Percentiles rank a stretch among this genome's conserved stretches.
These are phyloP conservation scores for Berkeleyomyces rouxiae DNA, from an alignment of 2,329 filamentous ascomycete species.

Conservation along the genomic window DNA sequence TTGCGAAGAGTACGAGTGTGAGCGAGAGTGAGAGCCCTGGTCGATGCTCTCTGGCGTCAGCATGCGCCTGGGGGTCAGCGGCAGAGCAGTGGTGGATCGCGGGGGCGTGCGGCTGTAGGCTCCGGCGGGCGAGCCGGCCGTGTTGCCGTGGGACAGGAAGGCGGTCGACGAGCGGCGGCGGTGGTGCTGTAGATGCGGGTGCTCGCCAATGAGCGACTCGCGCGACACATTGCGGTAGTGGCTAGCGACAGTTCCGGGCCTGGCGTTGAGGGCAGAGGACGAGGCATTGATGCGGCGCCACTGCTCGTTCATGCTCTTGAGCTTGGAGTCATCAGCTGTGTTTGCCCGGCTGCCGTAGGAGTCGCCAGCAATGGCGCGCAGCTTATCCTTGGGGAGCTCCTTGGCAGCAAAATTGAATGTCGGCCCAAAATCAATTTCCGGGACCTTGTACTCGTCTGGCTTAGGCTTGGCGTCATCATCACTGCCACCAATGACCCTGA, in stretches of 20 bases:
- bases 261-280: not conserved
- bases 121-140: not conserved
- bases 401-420: conserved; percentile 47
- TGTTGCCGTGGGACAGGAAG: not conserved
- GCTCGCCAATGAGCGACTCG: conserved; percentile 1
- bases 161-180: conserved; percentile 4
- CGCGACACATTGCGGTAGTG: conserved; percentile 12
- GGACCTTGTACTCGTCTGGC: conserved; percentile 38
- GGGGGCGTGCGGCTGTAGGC: conserved; percentile 4
- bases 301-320: conserved; percentile 11
- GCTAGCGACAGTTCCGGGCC: conserved; percentile 4
- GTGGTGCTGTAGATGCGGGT: not conserved
- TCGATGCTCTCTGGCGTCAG: conserved; percentile 11
- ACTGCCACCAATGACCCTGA: conserved; percentile 57
- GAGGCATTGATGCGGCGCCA: conserved; percentile 10
- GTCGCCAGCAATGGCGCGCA: conserved; percentile 5
- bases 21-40: not conserved
- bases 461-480: conserved; percentile 12
- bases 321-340: not conserved
- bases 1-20: not conserved
- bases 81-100: not conserved
- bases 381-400: conserved; percentile 10
- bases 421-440: conserved; percentile 69
- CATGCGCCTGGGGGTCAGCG: conserved; percentile 6
- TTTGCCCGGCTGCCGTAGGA: not conserved